Conservation (phyloP, 169 alveolate genomes). For the Cytauxzoon felis region DNA sequence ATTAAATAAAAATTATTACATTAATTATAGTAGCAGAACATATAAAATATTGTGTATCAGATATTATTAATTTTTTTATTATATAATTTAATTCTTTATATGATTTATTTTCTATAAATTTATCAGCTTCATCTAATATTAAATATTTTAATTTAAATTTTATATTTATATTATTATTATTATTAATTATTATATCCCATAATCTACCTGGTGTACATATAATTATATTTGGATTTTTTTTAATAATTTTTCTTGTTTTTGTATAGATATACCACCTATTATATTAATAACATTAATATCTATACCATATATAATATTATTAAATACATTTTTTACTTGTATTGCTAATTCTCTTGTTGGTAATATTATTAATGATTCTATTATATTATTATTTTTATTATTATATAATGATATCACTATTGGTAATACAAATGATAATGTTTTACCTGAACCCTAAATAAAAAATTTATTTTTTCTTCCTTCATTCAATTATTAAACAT, state of each 20-base stretch:
- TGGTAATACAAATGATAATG: conserved; percentile 86
- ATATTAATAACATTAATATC: conserved; percentile 56
- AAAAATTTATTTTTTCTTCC: too few relatives aligned
- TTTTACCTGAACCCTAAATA: conserved; percentile 86
- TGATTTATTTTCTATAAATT: conserved; percentile 79
- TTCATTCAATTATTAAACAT: not conserved
- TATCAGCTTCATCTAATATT: conserved; percentile 92
- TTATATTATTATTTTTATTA: not conserved
- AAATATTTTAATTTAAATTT: conserved; percentile 71
- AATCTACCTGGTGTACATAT: conserved; percentile 78
- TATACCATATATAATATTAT: conserved; percentile 48
- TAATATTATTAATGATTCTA: conserved; percentile 30
- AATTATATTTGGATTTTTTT: conserved; percentile 61
- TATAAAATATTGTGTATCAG: conserved; percentile 15
- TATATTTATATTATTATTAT: conserved; percentile 61
- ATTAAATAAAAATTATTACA: conserved; percentile 5
- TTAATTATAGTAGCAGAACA: conserved; percentile 60
- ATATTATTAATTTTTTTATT: conserved; percentile 15
- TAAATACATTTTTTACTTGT: conserved; percentile 75
- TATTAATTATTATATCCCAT: conserved; percentile 57
- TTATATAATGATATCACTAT: conserved; percentile 49
- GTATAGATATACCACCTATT: conserved; percentile 79
- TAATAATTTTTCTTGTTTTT: conserved; percentile 66
- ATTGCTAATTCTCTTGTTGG: conserved; percentile 89
- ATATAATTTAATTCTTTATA: conserved; percentile 42